phyloP scores from a whole-genome alignment of 2,329 filamentous ascomycete genomes.

The Drechslera avenae region DNA sequence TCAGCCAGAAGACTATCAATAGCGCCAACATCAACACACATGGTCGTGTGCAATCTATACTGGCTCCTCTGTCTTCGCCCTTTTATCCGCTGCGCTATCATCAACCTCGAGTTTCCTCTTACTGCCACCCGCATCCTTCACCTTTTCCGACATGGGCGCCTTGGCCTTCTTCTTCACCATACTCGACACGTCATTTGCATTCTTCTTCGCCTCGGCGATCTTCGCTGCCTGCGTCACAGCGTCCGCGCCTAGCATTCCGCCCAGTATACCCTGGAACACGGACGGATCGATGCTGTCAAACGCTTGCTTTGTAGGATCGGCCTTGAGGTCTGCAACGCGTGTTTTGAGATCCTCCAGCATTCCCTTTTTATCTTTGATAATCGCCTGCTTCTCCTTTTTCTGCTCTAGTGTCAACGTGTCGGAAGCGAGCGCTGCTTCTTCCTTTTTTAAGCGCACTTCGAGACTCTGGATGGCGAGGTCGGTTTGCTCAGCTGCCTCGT shows the following conservation, averaged over 20 bases:
- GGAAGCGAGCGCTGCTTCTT: slow-evolving; percentile 67
- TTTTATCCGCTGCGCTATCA: slow-evolving; percentile 30
- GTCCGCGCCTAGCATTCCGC: slow-evolving; percentile 66
- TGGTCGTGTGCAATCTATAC: not conserved
- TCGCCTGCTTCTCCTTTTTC: slow-evolving; percentile 65
- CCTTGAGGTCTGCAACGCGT: slow-evolving; percentile 71
- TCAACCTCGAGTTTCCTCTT: slow-evolving; percentile 44
- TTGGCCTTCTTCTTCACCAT: slow-evolving; percentile 74
- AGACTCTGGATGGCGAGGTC: slow-evolving; percentile 76
- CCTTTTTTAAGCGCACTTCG: slow-evolving; percentile 70
- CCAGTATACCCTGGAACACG: slow-evolving; percentile 66
- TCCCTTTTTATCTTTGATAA: slow-evolving; percentile 74
- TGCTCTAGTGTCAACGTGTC: slow-evolving; percentile 58
- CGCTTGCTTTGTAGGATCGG: slow-evolving; percentile 57
- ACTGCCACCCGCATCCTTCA: slow-evolving; percentile 19
- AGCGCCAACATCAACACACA: no score
- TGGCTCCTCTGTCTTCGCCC: slow-evolving; percentile 43
- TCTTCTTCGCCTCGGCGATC: slow-evolving; percentile 73
- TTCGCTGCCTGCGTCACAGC: slow-evolving; percentile 65
- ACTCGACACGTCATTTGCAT: slow-evolving; percentile 74
- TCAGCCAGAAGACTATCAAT: no score
- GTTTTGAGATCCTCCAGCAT: slow-evolving; percentile 72
- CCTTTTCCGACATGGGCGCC: slow-evolving; percentile 35
- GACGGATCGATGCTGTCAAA: slow-evolving; percentile 50
- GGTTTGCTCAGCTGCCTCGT: slow-evolving; percentile 73